phyloP scores from a whole-genome alignment of 2,329 filamentous ascomycete species.

The Penicillium sp. region DNA sequence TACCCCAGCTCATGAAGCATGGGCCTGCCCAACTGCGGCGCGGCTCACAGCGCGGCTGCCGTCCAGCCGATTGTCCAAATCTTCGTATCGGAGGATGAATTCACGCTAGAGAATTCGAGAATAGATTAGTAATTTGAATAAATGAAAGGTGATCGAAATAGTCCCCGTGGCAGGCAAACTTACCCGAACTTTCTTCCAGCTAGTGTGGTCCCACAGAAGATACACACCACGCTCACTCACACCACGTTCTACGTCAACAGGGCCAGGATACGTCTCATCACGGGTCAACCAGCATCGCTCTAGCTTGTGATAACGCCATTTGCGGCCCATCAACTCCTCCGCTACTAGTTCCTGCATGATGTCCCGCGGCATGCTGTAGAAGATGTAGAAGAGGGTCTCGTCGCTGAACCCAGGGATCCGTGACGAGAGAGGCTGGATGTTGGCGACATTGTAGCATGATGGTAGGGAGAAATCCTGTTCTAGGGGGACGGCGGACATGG shows the following conservation, averaged over 20 bases:
- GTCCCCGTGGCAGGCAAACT: constrained; percentile 26
- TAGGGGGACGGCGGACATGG: constrained; percentile 61
- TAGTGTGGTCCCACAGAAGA: constrained; percentile 56
- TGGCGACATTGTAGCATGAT: constrained; percentile 68
- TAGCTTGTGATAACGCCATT: constrained; percentile 61
- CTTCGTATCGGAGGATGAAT: constrained; percentile 57
- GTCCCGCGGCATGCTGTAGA: constrained; percentile 71
- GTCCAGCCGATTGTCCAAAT: constrained; percentile 55
- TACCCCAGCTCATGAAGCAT: constrained; percentile 41
- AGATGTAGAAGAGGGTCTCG: constrained; percentile 72
- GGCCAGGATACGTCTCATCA: constrained; percentile 55
- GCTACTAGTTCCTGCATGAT: constrained; percentile 70
- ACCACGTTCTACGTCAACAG: constrained; percentile 55
- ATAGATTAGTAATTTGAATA: constrained; percentile 22
- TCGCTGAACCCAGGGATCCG: constrained; percentile 65
- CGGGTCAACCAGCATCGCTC: constrained; percentile 59
- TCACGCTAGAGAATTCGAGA: constrained; percentile 44
- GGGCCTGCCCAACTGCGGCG: constrained; percentile 42
- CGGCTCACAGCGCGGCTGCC: constrained; percentile 45
- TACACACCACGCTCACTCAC: constrained; percentile 59
- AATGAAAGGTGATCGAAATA: neutral
- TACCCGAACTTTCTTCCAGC: constrained; percentile 58
- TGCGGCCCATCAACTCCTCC: constrained; percentile 63
- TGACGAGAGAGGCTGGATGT: constrained; percentile 66
- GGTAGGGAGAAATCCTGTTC: constrained; percentile 70